Evolutionary conservation across 2,329 filamentous ascomycete genomes (phyloP), one percentile per base, ranked within the genome.

Genomic region (Pseudopyrenochaeta lycopersici): DNA sequence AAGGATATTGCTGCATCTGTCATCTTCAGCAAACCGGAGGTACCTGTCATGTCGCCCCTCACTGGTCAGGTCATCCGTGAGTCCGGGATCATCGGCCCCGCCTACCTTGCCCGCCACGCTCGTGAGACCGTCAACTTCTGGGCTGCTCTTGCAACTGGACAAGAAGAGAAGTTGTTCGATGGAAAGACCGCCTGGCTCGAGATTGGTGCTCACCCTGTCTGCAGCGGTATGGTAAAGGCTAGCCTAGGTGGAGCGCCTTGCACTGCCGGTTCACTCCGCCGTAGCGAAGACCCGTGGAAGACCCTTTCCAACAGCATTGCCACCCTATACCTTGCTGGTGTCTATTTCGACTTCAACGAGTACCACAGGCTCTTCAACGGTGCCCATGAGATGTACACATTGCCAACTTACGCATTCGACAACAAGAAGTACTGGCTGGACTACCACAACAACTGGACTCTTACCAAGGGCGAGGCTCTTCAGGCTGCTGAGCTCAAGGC

Each of bases 401-500:
- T 92, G 3, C 88, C 88, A 1, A 81, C 83, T 0, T 92, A 91
- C 69, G 81, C 81, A 0, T 92, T 88, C 70, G 87, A 91, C 70
- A 78, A 84, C 58, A 90, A 91, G 80, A 86, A 85, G 62, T 90
- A 91, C 74, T 90, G 88, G 88, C 81, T 90, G 14, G 85, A 86
- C 68, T 90, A 90, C 72, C 80, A 82, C 57, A 88, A 90, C 56
- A 87, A 92, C 73, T 92, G 88, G 86, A 85, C 81, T 29, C 76
- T 92, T 32, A 86, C 83, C 56, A 92, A 92, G 80, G 88, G 81
- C 51, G 85, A 89, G 60, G 82, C 78, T 33, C 78, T 76, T 33
- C 70, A 73, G 49, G 72, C 72, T 49, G 71, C 77, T 43, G 68
- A 78, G 30, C 64, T 77, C 39, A 77, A 77, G 61, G 68, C 70